Base-by-base conservation (phyloP, 192 early-diverging fungal species). In the Kappamyces sp. region DNA sequence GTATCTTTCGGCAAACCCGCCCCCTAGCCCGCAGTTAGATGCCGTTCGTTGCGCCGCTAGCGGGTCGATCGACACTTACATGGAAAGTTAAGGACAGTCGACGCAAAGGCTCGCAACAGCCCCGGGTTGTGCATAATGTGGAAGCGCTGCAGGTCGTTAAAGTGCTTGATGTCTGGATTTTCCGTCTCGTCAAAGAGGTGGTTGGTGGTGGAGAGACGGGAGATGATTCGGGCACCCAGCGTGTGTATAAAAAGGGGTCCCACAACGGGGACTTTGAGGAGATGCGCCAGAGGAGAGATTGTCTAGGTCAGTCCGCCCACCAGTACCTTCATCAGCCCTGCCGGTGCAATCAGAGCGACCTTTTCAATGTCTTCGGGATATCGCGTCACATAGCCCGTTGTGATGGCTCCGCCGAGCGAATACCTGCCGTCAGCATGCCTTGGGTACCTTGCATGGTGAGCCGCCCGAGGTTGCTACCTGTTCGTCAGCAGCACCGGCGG, bases 341-440 rank as follows among this genome's bases (percentile, higher is more conserved):
- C 74, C 32, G 79, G 79, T 2, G 67, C 69, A 34, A 76, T 43
- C 0, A 81, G 62, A 1, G 69, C 61, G 5, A 81, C 55, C 6
- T 59, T 65, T 7, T 70, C 61, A 4, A 81, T 71, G 36, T 71
- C 44, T 33, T 74, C 67, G 1, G 76, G 76, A 13, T 65, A 72
- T 39, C 44, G 51, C 12, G 61, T 49, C 23, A 69, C 71, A 55
- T 71, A 81, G 3, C 64, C 58, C 2, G 74, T 64, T 9, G 72
- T 64, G 44, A 81, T 72, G 33, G 68, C 79, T 31, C 77, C 79
- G 49, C 79, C 76, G 4, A 77, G 47, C 0, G 66, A 72, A 9
- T 13, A 44, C 13, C 43, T 4, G 66, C 69, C 31, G 72, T 39
- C 0, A 76, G 54, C 3, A 69, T 48, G 15, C 73, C 51, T 8